phyloP scores from a whole-genome alignment of 495 filamentous ascomycete genomes.

The Pyrenopolyporus hunteri region DNA sequence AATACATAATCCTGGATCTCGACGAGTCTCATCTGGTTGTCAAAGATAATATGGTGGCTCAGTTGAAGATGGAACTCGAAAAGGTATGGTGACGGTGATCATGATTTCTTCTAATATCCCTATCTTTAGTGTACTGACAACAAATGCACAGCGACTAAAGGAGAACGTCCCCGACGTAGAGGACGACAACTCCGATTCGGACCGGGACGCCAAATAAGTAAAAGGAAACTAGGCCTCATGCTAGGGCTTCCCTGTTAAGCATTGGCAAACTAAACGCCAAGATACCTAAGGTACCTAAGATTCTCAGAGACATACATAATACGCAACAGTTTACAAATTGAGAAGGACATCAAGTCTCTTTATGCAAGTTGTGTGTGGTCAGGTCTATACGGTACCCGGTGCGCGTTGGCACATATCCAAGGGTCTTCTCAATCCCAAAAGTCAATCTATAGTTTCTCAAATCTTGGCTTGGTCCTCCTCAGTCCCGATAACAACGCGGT shows the following conservation, averaged over 20 bases:
- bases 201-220: conserved; percentile 33
- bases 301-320: too few species aligned
- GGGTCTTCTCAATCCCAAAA: background rate
- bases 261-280: background rate
- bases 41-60: conserved; percentile 69
- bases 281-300: too few species aligned
- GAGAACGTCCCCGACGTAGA: conserved; percentile 53
- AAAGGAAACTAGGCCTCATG: background rate
- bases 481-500: conserved; percentile 76
- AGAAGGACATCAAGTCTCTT: conserved; percentile 2
- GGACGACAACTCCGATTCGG: conserved; percentile 47
- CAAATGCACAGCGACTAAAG: conserved; percentile 44
- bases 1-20: conserved; percentile 69
- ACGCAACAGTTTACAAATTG: background rate
- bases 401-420: conserved; percentile 9
- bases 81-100: conserved; percentile 54
- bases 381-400: background rate
- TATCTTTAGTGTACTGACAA: conserved; percentile 4
- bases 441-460: conserved; percentile 76
- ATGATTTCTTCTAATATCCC: background rate
- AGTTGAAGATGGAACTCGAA: conserved; percentile 66
- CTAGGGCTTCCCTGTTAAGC: background rate
- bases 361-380: background rate
- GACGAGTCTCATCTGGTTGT: conserved; percentile 76
- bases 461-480: conserved; percentile 79